phyloP scores from a whole-genome alignment of 2,329 filamentous ascomycete genomes.

The Phialophora chinensis region DNA sequence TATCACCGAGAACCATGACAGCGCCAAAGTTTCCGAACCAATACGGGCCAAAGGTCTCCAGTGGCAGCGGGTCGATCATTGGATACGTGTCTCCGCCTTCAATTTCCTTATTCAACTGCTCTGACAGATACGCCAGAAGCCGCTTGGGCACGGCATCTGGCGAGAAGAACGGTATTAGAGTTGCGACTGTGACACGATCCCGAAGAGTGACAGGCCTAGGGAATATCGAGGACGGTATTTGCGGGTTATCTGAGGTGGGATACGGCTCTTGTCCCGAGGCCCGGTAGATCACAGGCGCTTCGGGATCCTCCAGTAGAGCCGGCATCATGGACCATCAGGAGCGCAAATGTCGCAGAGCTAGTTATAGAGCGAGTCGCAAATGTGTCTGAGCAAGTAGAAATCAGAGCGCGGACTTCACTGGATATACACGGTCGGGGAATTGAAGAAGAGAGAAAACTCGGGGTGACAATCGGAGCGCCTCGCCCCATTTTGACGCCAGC shows the following conservation, averaged over 20 bases:
- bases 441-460: slow-evolving; percentile 21
- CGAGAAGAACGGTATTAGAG: slow-evolving; percentile 81
- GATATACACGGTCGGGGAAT: slow-evolving; percentile 5
- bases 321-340: slow-evolving; percentile 61
- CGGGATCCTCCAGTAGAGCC: slow-evolving; percentile 78
- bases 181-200: slow-evolving; percentile 82
- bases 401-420: slow-evolving; percentile 1
- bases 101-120: slow-evolving; percentile 87
- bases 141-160: slow-evolving; percentile 75
- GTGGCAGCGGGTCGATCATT: slow-evolving; percentile 76
- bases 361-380: not conserved
- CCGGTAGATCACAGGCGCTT: slow-evolving; percentile 71
- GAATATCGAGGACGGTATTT: slow-evolving; percentile 71
- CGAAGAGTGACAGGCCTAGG: slow-evolving; percentile 81
- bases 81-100: slow-evolving; percentile 91
- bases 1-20: slow-evolving; percentile 82
- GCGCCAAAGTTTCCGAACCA: slow-evolving; percentile 93
- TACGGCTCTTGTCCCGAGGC: slow-evolving; percentile 70
- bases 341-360: slow-evolving; percentile 11
- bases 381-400: slow-evolving; percentile 13
- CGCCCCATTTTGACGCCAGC: slow-evolving; percentile 16
- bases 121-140: slow-evolving; percentile 76
- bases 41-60: slow-evolving; percentile 78
- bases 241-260: slow-evolving; percentile 65
- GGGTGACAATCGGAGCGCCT: slow-evolving; percentile 7